Percentiles rank a stretch among this genome's conserved stretches.
phyloP scores from a whole-genome alignment of 1,139 yeast genomes.

The Kodamaea alishanica region DNA sequence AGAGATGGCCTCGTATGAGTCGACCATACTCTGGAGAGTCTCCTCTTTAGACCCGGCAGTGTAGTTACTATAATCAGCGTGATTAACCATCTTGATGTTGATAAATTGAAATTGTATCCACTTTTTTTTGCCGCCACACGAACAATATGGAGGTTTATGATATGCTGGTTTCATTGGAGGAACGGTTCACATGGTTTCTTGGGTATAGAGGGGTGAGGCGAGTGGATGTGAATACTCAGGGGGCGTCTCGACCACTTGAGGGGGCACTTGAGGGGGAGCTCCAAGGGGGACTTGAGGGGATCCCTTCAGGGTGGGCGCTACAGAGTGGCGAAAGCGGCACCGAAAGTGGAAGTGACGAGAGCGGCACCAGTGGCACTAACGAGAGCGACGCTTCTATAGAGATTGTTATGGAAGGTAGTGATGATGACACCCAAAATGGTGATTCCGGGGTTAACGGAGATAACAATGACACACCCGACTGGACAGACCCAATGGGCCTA shows the following conservation, averaged over 20 bases:
- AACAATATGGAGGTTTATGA: conserved; percentile 1
- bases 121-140: background rate
- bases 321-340: too few relatives aligned
- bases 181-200: conserved; percentile 12
- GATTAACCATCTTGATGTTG: conserved; percentile 25
- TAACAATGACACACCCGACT: too few relatives aligned
- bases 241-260: conserved; percentile 2
- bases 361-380: too few relatives aligned
- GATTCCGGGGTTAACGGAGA: background rate
- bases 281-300: conserved; percentile 3
- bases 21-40: conserved; percentile 54
- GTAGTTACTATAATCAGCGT: conserved; percentile 66
- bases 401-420: background rate
- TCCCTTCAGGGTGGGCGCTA: too few relatives aligned
- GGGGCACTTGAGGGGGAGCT: conserved; percentile 3
- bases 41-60: conserved; percentile 45
- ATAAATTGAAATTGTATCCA: background rate
- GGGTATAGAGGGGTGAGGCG: conserved; percentile 14
- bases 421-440: conserved; percentile 3
- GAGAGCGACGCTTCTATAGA: too few relatives aligned
- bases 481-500: background rate
- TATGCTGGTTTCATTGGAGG: background rate
- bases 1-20: conserved; percentile 63
- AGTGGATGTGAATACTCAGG: background rate
- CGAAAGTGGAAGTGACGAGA: too few relatives aligned